Conservation (phyloP, 2,329 filamentous ascomycete species). For the Botryotinia narcissicola region DNA sequence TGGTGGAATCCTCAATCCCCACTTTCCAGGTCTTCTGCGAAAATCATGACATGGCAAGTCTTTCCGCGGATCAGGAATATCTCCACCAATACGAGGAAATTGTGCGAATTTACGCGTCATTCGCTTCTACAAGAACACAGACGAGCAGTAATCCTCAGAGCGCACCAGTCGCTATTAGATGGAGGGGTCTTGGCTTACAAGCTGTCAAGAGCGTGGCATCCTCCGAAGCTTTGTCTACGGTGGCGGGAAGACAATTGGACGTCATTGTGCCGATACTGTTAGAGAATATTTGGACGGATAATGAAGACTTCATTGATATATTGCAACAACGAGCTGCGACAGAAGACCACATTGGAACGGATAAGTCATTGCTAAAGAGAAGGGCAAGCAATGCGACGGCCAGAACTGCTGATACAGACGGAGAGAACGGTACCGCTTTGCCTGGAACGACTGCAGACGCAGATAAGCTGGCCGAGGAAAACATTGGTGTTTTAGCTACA, state of each 20-base stretch:
- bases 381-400: slow-evolving; percentile 79
- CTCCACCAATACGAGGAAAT: slow-evolving; percentile 79
- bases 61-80: slow-evolving; percentile 83
- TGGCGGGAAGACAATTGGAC: slow-evolving; percentile 72
- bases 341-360: slow-evolving; percentile 67
- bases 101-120: slow-evolving; percentile 73
- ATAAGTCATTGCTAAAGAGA: slow-evolving; percentile 58
- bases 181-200: slow-evolving; percentile 69
- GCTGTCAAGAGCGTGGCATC: slow-evolving; percentile 79
- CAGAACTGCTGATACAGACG: slow-evolving; percentile 62
- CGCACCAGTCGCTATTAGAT: slow-evolving; percentile 73
- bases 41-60: slow-evolving; percentile 79
- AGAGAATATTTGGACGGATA: slow-evolving; percentile 78
- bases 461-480: slow-evolving; percentile 85
- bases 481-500: slow-evolving; percentile 79
- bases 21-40: slow-evolving; percentile 87
- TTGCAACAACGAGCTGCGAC: slow-evolving; percentile 65
- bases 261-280: slow-evolving; percentile 81
- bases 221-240: slow-evolving; percentile 73
- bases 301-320: slow-evolving; percentile 65
- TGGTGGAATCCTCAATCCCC: slow-evolving; percentile 85
- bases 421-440: slow-evolving; percentile 68
- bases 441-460: slow-evolving; percentile 80
- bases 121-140: slow-evolving; percentile 64
- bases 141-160: slow-evolving; percentile 56